These are phyloP conservation scores for Leishmania lainsoni DNA, from an alignment of 208 protist genomes.

Conservation along the genomic window DNA sequence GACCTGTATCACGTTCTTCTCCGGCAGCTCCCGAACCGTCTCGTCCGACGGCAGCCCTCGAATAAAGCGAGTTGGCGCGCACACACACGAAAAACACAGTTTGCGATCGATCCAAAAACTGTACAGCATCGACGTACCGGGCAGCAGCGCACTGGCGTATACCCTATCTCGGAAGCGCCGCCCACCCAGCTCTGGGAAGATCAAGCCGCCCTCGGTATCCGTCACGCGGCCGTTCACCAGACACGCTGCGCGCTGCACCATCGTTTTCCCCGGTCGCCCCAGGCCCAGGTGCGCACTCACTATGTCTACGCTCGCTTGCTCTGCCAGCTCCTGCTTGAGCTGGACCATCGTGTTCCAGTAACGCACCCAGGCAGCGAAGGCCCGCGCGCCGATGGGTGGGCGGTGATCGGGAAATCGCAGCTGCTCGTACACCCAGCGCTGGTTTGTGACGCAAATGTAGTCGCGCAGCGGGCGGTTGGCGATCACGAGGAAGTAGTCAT, in stretches of 20 bases:
- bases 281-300: conserved; percentile 26
- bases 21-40: not conserved
- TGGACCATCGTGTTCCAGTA: conserved; percentile 28
- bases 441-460: conserved; percentile 21
- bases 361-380: conserved; percentile 31
- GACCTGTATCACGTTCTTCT: not conserved
- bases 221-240: conserved; percentile 29
- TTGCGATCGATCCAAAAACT: not conserved
- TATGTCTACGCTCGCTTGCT: conserved; percentile 4
- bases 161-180: conserved; percentile 6
- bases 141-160: conserved; percentile 15
- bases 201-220: conserved; percentile 15
- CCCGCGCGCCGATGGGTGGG: conserved; percentile 4
- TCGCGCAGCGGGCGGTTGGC: conserved; percentile 29
- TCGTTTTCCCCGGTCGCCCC: conserved; percentile 2
- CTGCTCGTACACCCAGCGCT: conserved; percentile 27
- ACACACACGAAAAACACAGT: not conserved
- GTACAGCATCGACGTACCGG: conserved; percentile 20
- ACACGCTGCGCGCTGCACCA: conserved; percentile 14
- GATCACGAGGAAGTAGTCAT: conserved; percentile 17
- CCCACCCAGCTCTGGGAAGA: conserved; percentile 21
- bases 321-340: conserved; percentile 13
- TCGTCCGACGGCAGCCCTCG: not conserved
- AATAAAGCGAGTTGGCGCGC: not conserved
- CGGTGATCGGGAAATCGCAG: conserved; percentile 8